phyloP scores from a whole-genome alignment of 305 asterid species.

The Fraxinus velutina region DNA sequence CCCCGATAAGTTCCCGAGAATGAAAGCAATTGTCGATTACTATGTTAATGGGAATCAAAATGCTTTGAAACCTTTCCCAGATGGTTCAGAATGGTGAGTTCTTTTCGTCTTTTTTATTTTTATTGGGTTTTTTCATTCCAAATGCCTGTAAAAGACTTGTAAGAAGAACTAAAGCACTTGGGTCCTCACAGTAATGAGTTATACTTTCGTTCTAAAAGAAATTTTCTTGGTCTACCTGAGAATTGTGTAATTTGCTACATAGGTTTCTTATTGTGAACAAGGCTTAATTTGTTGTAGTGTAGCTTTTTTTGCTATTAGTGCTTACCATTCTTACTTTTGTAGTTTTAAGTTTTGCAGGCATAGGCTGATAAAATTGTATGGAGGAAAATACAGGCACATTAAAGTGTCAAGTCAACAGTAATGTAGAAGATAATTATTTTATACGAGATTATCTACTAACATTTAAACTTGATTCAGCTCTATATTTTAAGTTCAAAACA shows the following conservation, averaged over 20 bases:
- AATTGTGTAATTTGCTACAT: constrained; percentile 3
- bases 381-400: neutral
- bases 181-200: neutral
- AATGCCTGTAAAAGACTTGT: neutral
- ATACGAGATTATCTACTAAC: neutral
- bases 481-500: neutral
- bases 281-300: neutral
- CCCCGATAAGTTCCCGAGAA: constrained; percentile 44
- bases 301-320: neutral
- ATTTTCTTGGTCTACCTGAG: neutral
- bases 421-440: neutral
- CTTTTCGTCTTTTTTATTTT: neutral
- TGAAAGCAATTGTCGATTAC: constrained; percentile 55
- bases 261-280: neutral
- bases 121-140: neutral
- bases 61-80: constrained; percentile 44
- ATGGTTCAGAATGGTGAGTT: constrained; percentile 39
- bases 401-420: neutral
- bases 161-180: neutral
- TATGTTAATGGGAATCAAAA: constrained; percentile 43
- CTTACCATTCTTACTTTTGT: neutral
- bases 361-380: neutral
- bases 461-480: neutral
- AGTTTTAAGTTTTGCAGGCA: neutral
- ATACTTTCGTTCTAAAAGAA: neutral